These are phyloP conservation scores for Papiliotrema nemorosa DNA, from an alignment of 1,284 basidiomycete genomes.

Conservation along the genomic window DNA sequence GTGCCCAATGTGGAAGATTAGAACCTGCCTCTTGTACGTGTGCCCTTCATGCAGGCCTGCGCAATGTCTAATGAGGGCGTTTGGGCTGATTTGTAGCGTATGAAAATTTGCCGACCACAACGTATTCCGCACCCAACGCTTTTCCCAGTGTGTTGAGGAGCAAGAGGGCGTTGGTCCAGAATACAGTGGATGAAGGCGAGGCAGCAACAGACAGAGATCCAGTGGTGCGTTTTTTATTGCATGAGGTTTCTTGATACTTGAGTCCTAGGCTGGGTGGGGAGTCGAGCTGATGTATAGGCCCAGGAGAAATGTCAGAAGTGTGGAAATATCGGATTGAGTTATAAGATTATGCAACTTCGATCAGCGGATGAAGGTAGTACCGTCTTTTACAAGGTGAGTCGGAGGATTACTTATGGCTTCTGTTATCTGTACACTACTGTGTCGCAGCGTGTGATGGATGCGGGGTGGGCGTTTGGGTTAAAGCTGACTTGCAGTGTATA, in stretches of 20 bases:
- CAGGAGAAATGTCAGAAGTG: constrained; percentile 91
- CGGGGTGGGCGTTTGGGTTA: no score
- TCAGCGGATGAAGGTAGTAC: constrained; percentile 89
- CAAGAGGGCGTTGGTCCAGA: constrained; percentile 82
- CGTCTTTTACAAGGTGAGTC: constrained; percentile 55
- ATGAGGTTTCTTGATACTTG: no score
- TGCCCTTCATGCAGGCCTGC: background rate
- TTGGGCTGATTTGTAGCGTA: constrained; percentile 62
- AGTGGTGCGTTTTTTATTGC: constrained; percentile 36
- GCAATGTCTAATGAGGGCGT: background rate
- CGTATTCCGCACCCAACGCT: constrained; percentile 85
- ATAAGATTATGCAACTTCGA: constrained; percentile 60
- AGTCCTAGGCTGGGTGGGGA: no score
- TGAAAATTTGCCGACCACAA: constrained; percentile 85
- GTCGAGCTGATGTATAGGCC: constrained; percentile 56
- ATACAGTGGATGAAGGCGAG: constrained; percentile 70
- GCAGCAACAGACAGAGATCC: constrained; percentile 69
- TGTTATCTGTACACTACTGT: background rate
- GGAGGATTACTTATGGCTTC: no score
- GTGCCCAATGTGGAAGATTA: constrained; percentile 80
- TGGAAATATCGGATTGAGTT: constrained; percentile 61
- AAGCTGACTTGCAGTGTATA: constrained; percentile 38
- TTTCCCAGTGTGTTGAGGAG: constrained; percentile 86
- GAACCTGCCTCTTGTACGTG: constrained; percentile 82
- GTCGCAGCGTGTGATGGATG: background rate